phyloP scores from a whole-genome alignment of 192 early-diverging fungal genomes.

The Gonapodya sp. region DNA sequence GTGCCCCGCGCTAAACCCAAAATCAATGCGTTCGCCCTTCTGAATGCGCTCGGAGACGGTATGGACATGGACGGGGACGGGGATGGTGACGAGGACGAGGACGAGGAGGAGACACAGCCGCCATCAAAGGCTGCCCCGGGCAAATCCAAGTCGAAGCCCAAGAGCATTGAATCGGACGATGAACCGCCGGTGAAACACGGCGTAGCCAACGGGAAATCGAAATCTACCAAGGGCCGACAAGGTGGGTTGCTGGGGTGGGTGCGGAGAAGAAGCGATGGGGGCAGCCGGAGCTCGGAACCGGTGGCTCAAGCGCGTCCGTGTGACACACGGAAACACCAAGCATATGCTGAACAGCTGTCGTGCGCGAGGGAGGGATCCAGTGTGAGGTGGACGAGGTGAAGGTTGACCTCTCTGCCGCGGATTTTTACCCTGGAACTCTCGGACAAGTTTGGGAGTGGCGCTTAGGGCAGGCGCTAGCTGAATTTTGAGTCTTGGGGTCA shows the following conservation, averaged over 20 bases:
- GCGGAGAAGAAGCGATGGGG: background rate
- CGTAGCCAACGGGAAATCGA: too few relatives aligned
- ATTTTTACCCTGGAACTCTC: too few relatives aligned
- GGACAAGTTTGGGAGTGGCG: too few relatives aligned
- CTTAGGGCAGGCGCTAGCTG: too few relatives aligned
- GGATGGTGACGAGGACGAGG: background rate
- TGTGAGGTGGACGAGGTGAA: too few relatives aligned
- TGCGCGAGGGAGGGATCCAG: too few relatives aligned
- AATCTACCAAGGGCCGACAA: background rate
- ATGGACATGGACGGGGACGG: background rate
- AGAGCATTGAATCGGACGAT: background rate
- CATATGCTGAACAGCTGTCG: too few relatives aligned
- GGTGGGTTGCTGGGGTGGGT: background rate
- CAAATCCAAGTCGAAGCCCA: background rate
- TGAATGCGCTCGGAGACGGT: background rate
- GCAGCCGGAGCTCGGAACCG: background rate
- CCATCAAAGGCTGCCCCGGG: too few relatives aligned
- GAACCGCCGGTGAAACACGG: background rate
- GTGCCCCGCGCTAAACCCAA: background rate
- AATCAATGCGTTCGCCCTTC: background rate
- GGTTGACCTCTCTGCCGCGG: too few relatives aligned
- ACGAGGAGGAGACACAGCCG: background rate
- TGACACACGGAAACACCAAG: background rate
- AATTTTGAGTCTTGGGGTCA: too few relatives aligned
- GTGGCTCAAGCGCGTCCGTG: background rate